These are phyloP conservation scores for Colletotrichum lini DNA, from an alignment of 2,329 filamentous ascomycete genomes.

Conservation along the genomic window DNA sequence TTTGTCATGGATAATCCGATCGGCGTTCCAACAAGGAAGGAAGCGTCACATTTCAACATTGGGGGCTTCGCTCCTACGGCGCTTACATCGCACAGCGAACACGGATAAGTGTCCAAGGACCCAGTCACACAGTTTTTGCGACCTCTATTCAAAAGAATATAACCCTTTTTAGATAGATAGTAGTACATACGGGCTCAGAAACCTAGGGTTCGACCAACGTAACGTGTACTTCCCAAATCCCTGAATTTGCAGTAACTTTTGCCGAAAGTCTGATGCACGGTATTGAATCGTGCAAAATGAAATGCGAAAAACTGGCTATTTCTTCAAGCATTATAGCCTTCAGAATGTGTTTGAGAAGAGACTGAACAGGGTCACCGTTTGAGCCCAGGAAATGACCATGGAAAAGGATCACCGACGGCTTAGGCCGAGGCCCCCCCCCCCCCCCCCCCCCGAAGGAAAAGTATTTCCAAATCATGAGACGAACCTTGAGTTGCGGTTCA, in stretches of 20 bases:
- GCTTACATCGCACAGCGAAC: not conserved
- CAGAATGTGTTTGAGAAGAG: too few species aligned
- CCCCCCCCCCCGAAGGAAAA: too few species aligned
- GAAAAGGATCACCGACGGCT: too few species aligned
- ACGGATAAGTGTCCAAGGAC: not conserved
- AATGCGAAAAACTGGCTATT: not conserved
- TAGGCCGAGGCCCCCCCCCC: too few species aligned
- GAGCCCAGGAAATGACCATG: too few species aligned
- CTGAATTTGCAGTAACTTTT: not conserved
- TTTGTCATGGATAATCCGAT: too few species aligned
- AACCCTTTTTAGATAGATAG: not conserved
- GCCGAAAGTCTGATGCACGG: not conserved
- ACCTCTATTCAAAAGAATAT: not conserved
- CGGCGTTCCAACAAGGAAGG: too few species aligned
- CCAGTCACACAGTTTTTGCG: not conserved
- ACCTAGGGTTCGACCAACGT: not conserved
- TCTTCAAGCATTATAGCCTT: not conserved
- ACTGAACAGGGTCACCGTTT: too few species aligned
- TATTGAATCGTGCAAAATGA: not conserved
- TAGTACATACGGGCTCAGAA: not conserved
- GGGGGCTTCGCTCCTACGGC: too few species aligned
- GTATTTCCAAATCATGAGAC: too few species aligned
- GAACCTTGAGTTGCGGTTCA: too few species aligned
- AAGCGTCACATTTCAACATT: too few species aligned
- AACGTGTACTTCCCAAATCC: not conserved